Evolutionary conservation across 2,329 filamentous ascomycete genomes (phyloP), one percentile per base, ranked within the genome.

Genomic region (Dactylellina sp.): DNA sequence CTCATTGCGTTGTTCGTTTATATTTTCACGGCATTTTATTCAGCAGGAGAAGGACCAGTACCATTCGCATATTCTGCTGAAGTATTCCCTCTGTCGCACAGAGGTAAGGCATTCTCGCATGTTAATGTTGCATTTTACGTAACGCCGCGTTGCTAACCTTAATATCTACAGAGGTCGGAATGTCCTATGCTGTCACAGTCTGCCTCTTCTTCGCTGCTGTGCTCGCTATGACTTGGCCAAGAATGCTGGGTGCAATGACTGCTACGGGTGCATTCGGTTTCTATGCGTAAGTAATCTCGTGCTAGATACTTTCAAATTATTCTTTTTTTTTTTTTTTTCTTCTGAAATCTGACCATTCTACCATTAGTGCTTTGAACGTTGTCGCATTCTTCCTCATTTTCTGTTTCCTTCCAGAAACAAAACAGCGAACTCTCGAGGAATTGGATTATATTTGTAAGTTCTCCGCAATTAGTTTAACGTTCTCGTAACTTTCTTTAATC

Each of bases 51-150:
- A 81, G 89, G 88, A 0, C 86, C 86, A 2, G 89, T 91, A 6
- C 88, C 89, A 0, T 91, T 89, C 78, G 86, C 87, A 0, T 91
- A 91, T 81, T 86, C 84, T 3, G 88, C 89, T 44, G 89, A 91
- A 79, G 87, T 90, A 1, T 91, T 89, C 79, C 89, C 89, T 0
- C 84, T 91, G 0, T 89, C 87, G 0, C 89, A 91, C 79, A 85
- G 89, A 77, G 89, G 70, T 74, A 57, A 42, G 47, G 9, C 4
- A 32, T 5, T 32, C 28, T 5, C 20, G 9, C 11, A 32, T 7
- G n/a, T n/a, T 1, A 16, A 7, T 47, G 59, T 56, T 53, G 50
- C 18, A 63, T 60, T 57, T 59, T 63, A 2, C 16, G 4, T 32
- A 32, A 32, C 28, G 0, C 32, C 22, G 35, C 22, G 49, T 59